Conservation (phyloP, 1,284 basidiomycete genomes). For the Polyporus tsugae region DNA sequence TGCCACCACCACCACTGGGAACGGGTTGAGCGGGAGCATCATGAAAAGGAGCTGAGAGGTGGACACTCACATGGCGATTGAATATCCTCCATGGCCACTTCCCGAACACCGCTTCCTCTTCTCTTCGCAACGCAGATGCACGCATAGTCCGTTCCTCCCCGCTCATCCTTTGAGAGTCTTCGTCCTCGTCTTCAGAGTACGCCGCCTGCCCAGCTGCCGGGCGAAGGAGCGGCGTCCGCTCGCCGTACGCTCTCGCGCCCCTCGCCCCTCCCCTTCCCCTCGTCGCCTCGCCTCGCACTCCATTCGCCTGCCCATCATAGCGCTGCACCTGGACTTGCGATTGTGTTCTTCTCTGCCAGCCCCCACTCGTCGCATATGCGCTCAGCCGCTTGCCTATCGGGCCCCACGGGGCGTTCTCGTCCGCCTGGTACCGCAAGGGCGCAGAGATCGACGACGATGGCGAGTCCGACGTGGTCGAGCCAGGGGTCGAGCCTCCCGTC, state of each 20-base stretch:
- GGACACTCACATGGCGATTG: slow-evolving; percentile 68
- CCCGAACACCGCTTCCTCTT: slow-evolving; percentile 60
- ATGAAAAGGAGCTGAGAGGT: slow-evolving; percentile 13
- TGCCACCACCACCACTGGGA: slow-evolving; percentile 84
- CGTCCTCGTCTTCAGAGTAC: slow-evolving; percentile 33
- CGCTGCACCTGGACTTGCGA: slow-evolving; percentile 10
- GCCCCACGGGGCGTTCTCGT: slow-evolving; percentile 62
- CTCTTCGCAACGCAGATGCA: slow-evolving; percentile 41
- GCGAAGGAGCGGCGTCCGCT: slow-evolving; percentile 44
- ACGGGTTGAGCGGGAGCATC: background rate
- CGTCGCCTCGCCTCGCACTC: slow-evolving; percentile 11
- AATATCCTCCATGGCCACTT: slow-evolving; percentile 71
- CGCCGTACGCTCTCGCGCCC: slow-evolving; percentile 32
- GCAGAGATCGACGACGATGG: slow-evolving; percentile 78
- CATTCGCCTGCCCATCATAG: background rate
- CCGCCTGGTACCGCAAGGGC: slow-evolving; percentile 65
- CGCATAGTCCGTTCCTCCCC: slow-evolving; percentile 43
- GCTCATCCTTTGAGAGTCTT: slow-evolving; percentile 24
- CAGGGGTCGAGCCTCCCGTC: slow-evolving; percentile 32
- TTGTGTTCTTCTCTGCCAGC: slow-evolving; percentile 29
- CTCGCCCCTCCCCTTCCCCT: slow-evolving; percentile 15
- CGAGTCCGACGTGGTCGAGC: slow-evolving; percentile 63
- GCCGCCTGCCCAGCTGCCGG: slow-evolving; percentile 22
- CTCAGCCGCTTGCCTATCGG: slow-evolving; percentile 66
- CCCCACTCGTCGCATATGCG: slow-evolving; percentile 39